phyloP scores from a whole-genome alignment of 2,329 filamentous ascomycete species.

The Chrysoporthe deuterocubensis region DNA sequence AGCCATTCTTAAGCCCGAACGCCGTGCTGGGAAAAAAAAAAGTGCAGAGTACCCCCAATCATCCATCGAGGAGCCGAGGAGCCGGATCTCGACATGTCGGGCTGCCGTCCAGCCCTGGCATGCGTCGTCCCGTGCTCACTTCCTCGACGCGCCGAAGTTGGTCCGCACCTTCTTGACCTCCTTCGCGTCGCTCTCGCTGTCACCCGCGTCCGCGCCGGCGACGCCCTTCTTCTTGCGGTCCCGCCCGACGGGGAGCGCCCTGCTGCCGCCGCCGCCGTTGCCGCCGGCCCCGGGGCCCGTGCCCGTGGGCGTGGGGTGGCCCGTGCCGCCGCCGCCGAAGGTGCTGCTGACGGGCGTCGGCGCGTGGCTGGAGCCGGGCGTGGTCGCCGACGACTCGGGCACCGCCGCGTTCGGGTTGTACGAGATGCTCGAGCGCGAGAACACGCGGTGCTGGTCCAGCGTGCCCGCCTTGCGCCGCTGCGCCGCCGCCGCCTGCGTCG shows the following conservation, averaged over 20 bases:
- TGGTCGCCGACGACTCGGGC: constrained; percentile 23
- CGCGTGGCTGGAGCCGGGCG: constrained; percentile 47
- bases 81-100: no score
- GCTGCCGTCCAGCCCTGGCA: no score
- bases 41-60: no score
- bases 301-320: constrained; percentile 61
- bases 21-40: no score
- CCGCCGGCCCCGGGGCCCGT: constrained; percentile 31
- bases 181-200: constrained; percentile 62
- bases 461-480: constrained; percentile 67
- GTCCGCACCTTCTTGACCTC: constrained; percentile 61
- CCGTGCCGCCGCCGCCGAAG: constrained; percentile 49
- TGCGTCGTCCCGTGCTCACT: constrained; percentile 32
- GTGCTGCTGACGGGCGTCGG: constrained; percentile 60
- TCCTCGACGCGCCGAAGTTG: constrained; percentile 60
- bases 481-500: constrained; percentile 64
- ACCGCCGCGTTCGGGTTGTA: constrained; percentile 50
- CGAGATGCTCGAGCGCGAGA: constrained; percentile 68
- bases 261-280: constrained; percentile 16
- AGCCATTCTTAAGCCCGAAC: no score
- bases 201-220: constrained; percentile 41
- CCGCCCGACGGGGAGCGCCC: constrained; percentile 41
- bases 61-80: no score
- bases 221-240: constrained; percentile 59
- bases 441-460: constrained; percentile 74